Base-by-base conservation (phyloP, 495 filamentous ascomycete genomes). In the Hypoxylon rickii region DNA sequence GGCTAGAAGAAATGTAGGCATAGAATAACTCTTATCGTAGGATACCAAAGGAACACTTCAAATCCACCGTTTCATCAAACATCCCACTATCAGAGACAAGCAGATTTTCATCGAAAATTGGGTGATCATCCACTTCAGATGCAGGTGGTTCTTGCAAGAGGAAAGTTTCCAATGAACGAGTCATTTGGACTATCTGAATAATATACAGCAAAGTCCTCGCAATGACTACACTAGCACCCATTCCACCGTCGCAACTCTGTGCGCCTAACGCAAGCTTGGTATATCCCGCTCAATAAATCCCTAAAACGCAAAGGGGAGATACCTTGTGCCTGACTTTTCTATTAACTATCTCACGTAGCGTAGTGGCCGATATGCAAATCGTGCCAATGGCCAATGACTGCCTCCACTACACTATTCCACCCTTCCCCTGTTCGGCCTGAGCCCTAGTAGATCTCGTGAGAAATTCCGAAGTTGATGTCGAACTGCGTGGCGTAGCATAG, bases 201-300 rank as follows among this genome's bases (percentile, higher is more conserved):
- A 66, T 69, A 54, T 69, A 69, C 66, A 69, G 66, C 63, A 64
- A 69, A 66, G 51, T 63, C 46, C 50, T 53, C 56, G 55, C 53
- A 53, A 57, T 52, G 49, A 55, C 53, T 49, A 64, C 51, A 56
- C 42, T 53, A 29, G 52, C 66, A 52, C 60, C 47, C 53, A 62
- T 41, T 61, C 43, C 57, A 39, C 51, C 64, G 44, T 55, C 49
- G 50, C 44, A 56, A 63, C 48, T 59, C 48, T 55, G 44, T 53
- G 53, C 40, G 31, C 37, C 32, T 45, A 44, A 60, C 49, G 24
- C 44, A 61, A 57, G 55, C 43, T 29, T 42, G 60, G 55, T 60
- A 54, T 61, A 48, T 47, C 58, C 42, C 31, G n/a, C n/a, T n/a
- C n/a, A 42, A 22, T 34, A 53, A 58, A 42, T 44, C 12, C 32